A percentile compares a stretch with the other conserved stretches of the same genome.
phyloP scores from a whole-genome alignment of 257 asterid species.

The Nicotiana noctiflora region DNA sequence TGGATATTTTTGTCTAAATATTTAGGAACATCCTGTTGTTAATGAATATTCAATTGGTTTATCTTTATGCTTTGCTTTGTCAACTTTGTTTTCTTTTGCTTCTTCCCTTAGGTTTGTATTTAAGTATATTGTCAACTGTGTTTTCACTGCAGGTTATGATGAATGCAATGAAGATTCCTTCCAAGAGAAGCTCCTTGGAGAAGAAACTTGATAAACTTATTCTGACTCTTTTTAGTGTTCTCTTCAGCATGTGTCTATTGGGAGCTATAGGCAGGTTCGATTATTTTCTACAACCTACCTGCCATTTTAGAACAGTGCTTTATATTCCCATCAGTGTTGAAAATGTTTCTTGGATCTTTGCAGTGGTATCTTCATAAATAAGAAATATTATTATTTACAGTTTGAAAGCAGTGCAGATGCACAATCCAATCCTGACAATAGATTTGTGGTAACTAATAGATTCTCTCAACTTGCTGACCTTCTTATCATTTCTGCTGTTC shows the following conservation, averaged over 20 bases:
- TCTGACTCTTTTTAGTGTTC: conserved; percentile 67
- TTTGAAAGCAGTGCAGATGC: conserved; percentile 54
- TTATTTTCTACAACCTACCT: conserved; percentile 14
- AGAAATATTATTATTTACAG: conserved; percentile 71
- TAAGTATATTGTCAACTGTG: conserved; percentile 10
- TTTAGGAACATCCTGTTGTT: neutral
- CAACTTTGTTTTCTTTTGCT: conserved; percentile 11
- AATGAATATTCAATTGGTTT: neutral
- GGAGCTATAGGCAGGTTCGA: conserved; percentile 95
- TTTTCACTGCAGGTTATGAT: conserved; percentile 81
- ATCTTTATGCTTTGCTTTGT: conserved; percentile 3
- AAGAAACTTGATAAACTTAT: conserved; percentile 98
- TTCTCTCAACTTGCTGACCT: neutral
- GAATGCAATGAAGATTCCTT: conserved; percentile 99
- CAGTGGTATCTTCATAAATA: conserved; percentile 84
- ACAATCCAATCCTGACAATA: conserved; percentile 83
- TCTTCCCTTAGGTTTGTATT: conserved; percentile 8
- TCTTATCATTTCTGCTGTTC: neutral
- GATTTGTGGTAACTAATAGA: conserved; percentile 67
- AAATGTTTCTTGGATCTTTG: conserved; percentile 18
- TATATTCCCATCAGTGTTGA: neutral
- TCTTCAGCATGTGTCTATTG: conserved; percentile 93
- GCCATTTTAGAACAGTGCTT: conserved; percentile 7
- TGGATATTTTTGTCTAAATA: neutral
- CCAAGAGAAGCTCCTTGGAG: conserved; percentile 94